Evolutionary conservation across 2,329 filamentous ascomycete species (phyloP).

Genomic region (Neonectria ditissima): DNA sequence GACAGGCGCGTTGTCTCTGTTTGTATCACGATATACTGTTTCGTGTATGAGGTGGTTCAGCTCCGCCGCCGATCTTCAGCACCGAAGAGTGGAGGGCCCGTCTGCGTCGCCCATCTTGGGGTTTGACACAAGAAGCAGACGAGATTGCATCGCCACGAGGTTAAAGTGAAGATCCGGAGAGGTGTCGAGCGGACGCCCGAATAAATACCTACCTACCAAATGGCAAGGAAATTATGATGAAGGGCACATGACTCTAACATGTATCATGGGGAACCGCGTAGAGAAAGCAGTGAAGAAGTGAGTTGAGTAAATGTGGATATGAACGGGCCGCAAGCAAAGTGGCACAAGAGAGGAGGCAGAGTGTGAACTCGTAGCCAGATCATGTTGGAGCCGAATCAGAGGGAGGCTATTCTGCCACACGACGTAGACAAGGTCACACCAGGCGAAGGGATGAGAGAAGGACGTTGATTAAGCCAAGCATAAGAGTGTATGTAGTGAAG

Average conservation of each 20-base stretch:
- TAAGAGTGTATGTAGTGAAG: conserved; percentile 7
- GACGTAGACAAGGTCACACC: conserved; percentile 10
- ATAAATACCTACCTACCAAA: conserved; percentile 51
- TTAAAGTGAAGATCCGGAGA: conserved; percentile 75
- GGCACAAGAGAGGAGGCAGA: neutral
- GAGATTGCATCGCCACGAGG: conserved; percentile 70
- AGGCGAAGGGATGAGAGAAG: conserved; percentile 9
- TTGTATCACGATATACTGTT: conserved; percentile 60
- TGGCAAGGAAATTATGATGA: conserved; percentile 45
- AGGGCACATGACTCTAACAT: conserved; percentile 11
- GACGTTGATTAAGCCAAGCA: neutral
- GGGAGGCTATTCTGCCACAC: conserved; percentile 1
- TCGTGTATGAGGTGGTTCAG: conserved; percentile 65
- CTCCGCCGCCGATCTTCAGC: conserved; percentile 74
- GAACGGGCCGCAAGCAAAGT: conserved; percentile 2
- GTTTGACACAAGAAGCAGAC: conserved; percentile 38
- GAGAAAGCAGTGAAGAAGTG: neutral
- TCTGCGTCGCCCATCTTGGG: conserved; percentile 42
- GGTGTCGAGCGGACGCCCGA: conserved; percentile 72
- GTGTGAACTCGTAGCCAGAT: neutral
- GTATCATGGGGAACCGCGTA: conserved; percentile 2
- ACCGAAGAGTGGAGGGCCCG: conserved; percentile 74
- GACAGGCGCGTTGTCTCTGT: conserved; percentile 57
- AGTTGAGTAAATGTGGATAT: neutral
- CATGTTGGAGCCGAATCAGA: conserved; percentile 5